These are phyloP conservation scores for Dorcoceras hygrometricum DNA, from an alignment of 257 asterid species.

Conservation along the genomic window DNA sequence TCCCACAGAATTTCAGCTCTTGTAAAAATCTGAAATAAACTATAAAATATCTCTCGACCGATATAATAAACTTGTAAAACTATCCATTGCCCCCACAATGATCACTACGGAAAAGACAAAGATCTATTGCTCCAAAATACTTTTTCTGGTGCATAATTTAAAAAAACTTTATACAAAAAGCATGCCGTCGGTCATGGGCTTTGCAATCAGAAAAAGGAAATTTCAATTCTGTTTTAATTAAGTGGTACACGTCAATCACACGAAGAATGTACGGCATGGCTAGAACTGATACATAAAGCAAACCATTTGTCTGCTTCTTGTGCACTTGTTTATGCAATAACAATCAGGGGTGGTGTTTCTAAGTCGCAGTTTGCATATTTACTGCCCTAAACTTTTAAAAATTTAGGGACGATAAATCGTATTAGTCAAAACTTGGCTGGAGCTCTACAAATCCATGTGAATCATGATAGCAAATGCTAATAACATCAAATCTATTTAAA, in stretches of 20 bases:
- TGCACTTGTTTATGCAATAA: constrained; percentile 25
- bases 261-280: constrained; percentile 22
- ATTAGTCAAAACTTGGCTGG: too few species aligned
- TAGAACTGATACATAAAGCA: constrained; percentile 32
- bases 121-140: constrained; percentile 10
- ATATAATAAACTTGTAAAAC: neutral
- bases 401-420: too few species aligned
- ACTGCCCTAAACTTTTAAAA: too few species aligned
- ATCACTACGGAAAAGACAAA: constrained; percentile 1
- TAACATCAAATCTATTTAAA: too few species aligned
- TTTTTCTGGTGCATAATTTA: neutral
- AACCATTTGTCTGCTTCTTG: constrained; percentile 30
- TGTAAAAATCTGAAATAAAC: too few species aligned
- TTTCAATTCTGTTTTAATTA: constrained; percentile 22
- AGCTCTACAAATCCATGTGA: too few species aligned
- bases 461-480: too few species aligned
- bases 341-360: too few species aligned
- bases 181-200: too few species aligned
- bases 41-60: too few species aligned
- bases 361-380: too few species aligned
- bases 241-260: constrained; percentile 40
- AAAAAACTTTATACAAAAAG: neutral
- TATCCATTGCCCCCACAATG: neutral
- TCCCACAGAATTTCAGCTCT: too few species aligned
- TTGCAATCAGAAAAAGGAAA: constrained; percentile 31